These are phyloP conservation scores for Rhododendron kiyosumense DNA, from an alignment of 148 eudicot genomes.

Conservation along the genomic window DNA sequence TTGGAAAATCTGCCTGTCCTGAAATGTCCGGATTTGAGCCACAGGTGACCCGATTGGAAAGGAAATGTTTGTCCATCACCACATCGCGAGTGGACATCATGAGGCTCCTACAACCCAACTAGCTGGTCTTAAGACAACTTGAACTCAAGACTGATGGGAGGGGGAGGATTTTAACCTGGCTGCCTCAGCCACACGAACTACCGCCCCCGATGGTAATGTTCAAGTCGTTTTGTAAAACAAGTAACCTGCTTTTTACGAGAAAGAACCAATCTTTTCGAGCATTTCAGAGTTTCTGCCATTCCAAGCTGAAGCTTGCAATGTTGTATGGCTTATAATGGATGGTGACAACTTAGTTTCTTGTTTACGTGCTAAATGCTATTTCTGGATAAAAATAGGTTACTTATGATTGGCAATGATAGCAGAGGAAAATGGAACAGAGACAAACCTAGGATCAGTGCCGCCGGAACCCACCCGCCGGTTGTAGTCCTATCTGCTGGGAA, in stretches of 20 bases:
- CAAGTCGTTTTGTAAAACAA: not conserved
- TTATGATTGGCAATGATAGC: not conserved
- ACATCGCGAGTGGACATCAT: too few relatives aligned
- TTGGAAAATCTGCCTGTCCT: too few relatives aligned
- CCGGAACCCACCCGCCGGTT: slow-evolving; percentile 87
- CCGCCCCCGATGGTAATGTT: not conserved
- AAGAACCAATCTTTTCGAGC: not conserved
- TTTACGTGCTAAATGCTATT: not conserved
- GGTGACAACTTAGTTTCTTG: not conserved
- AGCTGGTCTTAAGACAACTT: too few relatives aligned
- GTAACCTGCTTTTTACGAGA: not conserved
- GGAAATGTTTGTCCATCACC: too few relatives aligned
- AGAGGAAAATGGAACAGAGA: not conserved
- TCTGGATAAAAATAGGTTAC: not conserved
- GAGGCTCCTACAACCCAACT: too few relatives aligned
- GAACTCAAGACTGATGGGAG: too few relatives aligned
- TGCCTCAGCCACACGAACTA: too few relatives aligned
- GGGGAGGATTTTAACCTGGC: too few relatives aligned
- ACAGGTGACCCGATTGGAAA: too few relatives aligned
- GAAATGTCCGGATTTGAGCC: too few relatives aligned
- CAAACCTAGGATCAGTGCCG: slow-evolving; percentile 68
- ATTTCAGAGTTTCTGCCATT: not conserved
- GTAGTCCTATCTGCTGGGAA: slow-evolving; percentile 60
- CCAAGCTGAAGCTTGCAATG: not conserved
- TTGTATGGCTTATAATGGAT: not conserved